These are phyloP conservation scores for Aspergillus floridensis DNA, from an alignment of 2,329 filamentous ascomycete species.

Conservation along the genomic window DNA sequence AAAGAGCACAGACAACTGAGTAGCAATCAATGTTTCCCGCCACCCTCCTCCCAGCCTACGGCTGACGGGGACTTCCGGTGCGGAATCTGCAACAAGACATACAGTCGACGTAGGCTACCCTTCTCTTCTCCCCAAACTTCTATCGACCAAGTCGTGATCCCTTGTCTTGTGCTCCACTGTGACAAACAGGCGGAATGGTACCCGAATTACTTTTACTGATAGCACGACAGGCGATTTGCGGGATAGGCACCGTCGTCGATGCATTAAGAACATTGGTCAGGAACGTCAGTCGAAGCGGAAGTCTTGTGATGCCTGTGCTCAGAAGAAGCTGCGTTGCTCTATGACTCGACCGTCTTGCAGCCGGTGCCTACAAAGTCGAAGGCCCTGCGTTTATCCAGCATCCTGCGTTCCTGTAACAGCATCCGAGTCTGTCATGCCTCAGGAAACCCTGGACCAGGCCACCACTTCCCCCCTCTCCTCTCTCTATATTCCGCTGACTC, in stretches of 20 bases:
- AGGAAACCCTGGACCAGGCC: neutral
- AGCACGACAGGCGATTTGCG: conserved; percentile 17
- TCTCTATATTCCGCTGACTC: neutral
- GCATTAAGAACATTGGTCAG: conserved; percentile 18
- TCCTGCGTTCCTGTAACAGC: conserved; percentile 10
- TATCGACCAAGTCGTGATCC: neutral
- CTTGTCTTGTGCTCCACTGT: neutral
- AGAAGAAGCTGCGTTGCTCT: conserved; percentile 21
- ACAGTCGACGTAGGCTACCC: conserved; percentile 15
- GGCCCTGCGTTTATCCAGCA: conserved; percentile 14
- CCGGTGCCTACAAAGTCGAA: conserved; percentile 15
- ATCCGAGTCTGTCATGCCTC: neutral
- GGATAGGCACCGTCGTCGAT: conserved; percentile 20
- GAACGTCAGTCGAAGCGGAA: conserved; percentile 20
- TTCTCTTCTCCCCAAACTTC: neutral
- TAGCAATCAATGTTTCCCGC: conserved; percentile 1
- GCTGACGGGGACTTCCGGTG: conserved; percentile 14
- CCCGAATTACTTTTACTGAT: neutral
- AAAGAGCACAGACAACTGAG: neutral
- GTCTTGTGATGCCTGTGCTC: conserved; percentile 20
- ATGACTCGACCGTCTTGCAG: conserved; percentile 17
- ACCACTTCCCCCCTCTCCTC: neutral
- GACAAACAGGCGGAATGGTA: neutral
- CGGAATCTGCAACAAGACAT: conserved; percentile 20
- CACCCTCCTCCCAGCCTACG: conserved; percentile 21